Percentiles rank a stretch among this genome's conserved stretches.
These are phyloP conservation scores for Vinca minor DNA, from an alignment of 257 asterid species.

Conservation along the genomic window DNA sequence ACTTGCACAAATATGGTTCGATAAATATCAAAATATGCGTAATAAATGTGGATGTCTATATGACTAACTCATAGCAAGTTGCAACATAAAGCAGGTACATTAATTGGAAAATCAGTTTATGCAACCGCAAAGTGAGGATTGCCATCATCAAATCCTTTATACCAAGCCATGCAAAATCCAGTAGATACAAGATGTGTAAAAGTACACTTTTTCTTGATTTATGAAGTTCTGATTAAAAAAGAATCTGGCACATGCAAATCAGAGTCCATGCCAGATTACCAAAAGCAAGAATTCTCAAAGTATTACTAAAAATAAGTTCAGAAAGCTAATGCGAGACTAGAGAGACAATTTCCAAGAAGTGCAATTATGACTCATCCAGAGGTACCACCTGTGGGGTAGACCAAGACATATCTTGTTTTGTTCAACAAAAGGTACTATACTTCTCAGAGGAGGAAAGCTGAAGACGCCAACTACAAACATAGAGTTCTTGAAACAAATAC, in stretches of 20 bases:
- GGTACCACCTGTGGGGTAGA: background rate
- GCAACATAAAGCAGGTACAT: background rate
- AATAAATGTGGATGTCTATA: background rate
- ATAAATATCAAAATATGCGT: background rate
- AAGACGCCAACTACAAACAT: background rate
- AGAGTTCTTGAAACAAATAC: background rate
- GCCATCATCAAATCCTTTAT: background rate
- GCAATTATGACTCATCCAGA: background rate
- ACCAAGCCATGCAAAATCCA: background rate
- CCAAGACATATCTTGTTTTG: background rate
- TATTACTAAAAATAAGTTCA: background rate
- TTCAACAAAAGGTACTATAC: background rate
- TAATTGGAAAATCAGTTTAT: too few species aligned
- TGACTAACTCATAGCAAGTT: background rate
- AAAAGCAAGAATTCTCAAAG: background rate
- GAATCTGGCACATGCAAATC: background rate
- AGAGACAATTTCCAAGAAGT: background rate
- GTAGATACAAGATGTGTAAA: background rate
- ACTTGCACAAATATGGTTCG: background rate
- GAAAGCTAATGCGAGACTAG: background rate
- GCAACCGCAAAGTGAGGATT: background rate
- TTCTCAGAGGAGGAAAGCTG: background rate
- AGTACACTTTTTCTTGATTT: background rate
- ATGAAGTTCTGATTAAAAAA: background rate
- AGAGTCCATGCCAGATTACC: background rate